A percentile compares a stretch with the other conserved stretches of the same genome.
Evolutionary conservation across 2,329 filamentous ascomycete genomes (phyloP).

Genomic region (Juglanconis juglandina): DNA sequence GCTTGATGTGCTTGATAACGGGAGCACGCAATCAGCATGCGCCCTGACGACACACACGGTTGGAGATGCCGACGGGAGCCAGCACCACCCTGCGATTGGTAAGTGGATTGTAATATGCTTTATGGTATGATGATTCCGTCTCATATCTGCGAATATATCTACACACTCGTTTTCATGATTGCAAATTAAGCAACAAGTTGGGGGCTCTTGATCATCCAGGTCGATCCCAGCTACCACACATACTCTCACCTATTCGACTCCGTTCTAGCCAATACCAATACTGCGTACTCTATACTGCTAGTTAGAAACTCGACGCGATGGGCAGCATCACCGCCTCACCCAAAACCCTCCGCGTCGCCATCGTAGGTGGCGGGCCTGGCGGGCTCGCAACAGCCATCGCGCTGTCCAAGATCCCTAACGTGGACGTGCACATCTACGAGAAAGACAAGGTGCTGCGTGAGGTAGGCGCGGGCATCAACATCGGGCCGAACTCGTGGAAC

Average conservation of each 20-base stretch:
- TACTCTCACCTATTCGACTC: no score
- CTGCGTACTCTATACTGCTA: background rate
- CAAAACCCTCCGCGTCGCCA: conserved; percentile 11
- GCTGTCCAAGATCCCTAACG: conserved; percentile 25
- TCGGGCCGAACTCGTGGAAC: conserved; percentile 34
- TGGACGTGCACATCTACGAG: conserved; percentile 34
- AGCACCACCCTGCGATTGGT: background rate
- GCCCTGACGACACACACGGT: conserved; percentile 18
- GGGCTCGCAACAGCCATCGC: conserved; percentile 28
- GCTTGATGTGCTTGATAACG: conserved; percentile 14
- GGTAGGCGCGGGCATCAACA: conserved; percentile 34
- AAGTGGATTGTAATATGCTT: background rate
- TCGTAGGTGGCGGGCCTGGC: conserved; percentile 18
- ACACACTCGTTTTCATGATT: background rate
- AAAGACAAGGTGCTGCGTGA: conserved; percentile 35
- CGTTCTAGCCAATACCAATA: no score
- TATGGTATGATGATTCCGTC: background rate
- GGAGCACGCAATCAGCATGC: conserved; percentile 16
- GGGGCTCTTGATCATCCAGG: background rate
- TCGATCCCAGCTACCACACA: background rate
- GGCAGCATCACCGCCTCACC: background rate
- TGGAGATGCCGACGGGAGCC: background rate
- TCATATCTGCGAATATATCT: background rate
- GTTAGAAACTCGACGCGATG: background rate
- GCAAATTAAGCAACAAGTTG: background rate